A percentile compares a stretch with the other conserved stretches of the same genome.
These are phyloP conservation scores for Ophiostoma angusticollis DNA, from an alignment of 2,329 filamentous ascomycete species.

Conservation along the genomic window DNA sequence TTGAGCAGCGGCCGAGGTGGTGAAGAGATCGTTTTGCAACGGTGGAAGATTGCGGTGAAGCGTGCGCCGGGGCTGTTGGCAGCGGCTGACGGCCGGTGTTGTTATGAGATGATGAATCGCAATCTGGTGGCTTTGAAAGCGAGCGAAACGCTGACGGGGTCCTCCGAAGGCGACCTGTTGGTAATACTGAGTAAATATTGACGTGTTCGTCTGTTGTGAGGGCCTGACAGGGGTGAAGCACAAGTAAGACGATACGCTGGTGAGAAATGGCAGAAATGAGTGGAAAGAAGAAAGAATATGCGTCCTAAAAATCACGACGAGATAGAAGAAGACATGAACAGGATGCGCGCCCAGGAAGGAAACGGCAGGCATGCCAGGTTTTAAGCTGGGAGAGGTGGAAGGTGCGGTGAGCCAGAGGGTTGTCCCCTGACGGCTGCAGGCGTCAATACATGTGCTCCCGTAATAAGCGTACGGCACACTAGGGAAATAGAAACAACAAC, in stretches of 20 bases:
- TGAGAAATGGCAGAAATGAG: not conserved
- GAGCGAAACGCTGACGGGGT: no score
- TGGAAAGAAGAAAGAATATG: not conserved
- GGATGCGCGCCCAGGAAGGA: not conserved
- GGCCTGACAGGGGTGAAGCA: conserved; percentile 2
- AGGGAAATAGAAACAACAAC: conserved; percentile 12
- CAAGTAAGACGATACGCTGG: not conserved
- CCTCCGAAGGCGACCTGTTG: no score
- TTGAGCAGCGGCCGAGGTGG: not conserved
- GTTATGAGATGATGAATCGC: no score
- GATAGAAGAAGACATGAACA: not conserved
- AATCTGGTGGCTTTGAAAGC: no score
- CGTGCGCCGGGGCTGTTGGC: no score
- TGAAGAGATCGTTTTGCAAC: not conserved
- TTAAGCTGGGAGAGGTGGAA: not conserved
- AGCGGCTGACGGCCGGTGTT: no score
- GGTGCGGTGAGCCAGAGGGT: no score
- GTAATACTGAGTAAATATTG: no score
- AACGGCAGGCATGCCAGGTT: not conserved
- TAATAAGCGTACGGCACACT: no score
- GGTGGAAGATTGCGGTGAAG: conserved; percentile 10
- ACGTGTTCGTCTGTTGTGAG: conserved; percentile 2
- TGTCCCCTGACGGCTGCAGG: no score
- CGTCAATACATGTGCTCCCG: no score
- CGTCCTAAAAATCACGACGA: conserved; percentile 1